Evolutionary conservation across 2,329 filamentous ascomycete genomes (phyloP).

Genomic region (Stagonosporopsis chrysanthemi): DNA sequence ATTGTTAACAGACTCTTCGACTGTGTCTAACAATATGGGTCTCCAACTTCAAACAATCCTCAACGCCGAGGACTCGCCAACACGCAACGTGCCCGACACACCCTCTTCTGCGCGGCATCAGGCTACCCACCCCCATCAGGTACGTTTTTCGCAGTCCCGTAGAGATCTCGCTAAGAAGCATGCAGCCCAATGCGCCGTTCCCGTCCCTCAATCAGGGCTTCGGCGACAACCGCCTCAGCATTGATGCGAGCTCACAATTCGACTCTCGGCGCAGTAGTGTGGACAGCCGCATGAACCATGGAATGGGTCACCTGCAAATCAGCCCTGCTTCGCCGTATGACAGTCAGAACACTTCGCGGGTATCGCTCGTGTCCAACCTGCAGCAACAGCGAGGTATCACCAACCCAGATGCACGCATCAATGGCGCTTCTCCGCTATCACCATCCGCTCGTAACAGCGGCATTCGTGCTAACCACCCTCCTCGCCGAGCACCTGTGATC

Average conservation of each 20-base stretch:
- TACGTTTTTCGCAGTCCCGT: constrained; percentile 33
- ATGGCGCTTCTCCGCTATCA: constrained; percentile 55
- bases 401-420: constrained; percentile 49
- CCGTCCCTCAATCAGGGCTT: constrained; percentile 66
- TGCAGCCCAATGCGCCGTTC: constrained; percentile 50
- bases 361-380: constrained; percentile 75
- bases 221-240: constrained; percentile 54
- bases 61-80: constrained; percentile 58
- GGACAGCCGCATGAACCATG: constrained; percentile 78
- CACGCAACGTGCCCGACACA: constrained; percentile 54
- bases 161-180: constrained; percentile 25
- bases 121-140: constrained; percentile 39
- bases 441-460: constrained; percentile 49
- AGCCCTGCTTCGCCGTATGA: constrained; percentile 74
- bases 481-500: constrained; percentile 75
- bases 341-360: constrained; percentile 78
- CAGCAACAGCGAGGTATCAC: constrained; percentile 65
- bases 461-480: constrained; percentile 49
- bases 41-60: constrained; percentile 60
- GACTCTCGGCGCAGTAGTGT: constrained; percentile 78
- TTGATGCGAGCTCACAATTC: constrained; percentile 58
- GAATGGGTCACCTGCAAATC: constrained; percentile 73
- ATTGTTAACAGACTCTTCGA: constrained; percentile 48
- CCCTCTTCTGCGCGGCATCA: constrained; percentile 50
- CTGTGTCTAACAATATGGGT: constrained; percentile 56